phyloP scores from a whole-genome alignment of 1,284 basidiomycete species.

The Papiliotrema laurentii region DNA sequence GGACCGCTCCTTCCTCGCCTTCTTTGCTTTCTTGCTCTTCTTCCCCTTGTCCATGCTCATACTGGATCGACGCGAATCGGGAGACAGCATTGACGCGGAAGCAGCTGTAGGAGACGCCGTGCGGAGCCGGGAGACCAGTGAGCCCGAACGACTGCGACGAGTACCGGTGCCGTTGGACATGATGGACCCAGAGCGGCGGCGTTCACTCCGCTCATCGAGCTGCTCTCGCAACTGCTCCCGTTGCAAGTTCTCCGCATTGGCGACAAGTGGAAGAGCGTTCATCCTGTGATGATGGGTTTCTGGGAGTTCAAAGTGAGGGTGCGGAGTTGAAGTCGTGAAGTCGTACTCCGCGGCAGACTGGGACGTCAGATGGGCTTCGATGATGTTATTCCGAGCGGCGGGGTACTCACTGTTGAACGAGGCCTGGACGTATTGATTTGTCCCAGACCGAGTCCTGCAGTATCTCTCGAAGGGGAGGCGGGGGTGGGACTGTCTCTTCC shows the following conservation, averaged over 20 bases:
- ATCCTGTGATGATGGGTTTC: neutral
- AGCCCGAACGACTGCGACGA: constrained; percentile 16
- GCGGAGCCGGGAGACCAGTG: constrained; percentile 17
- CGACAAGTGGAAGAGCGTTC: neutral
- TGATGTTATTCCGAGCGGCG: too few relatives aligned
- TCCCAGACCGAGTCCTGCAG: constrained; percentile 13
- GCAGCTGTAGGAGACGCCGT: neutral
- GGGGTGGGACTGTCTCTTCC: constrained; percentile 8
- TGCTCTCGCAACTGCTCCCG: too few relatives aligned
- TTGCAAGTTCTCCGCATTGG: neutral
- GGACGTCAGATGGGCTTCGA: neutral
- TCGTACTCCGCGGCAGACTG: neutral
- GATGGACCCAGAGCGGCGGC: constrained; percentile 10
- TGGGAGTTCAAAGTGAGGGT: neutral
- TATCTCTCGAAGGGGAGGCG: neutral
- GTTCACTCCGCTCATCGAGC: too few relatives aligned
- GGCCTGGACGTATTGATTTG: neutral
- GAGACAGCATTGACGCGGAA: too few relatives aligned
- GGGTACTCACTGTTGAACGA: neutral
- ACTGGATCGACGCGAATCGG: neutral
- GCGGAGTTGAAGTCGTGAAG: neutral
- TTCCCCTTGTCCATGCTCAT: neutral
- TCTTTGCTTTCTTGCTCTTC: constrained; percentile 13
- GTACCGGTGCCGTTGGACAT: constrained; percentile 9
- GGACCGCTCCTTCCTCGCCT: constrained; percentile 18